Base-by-base conservation (phyloP, 148 eudicot genomes). In the Mesembryanthemum crystallinum region DNA sequence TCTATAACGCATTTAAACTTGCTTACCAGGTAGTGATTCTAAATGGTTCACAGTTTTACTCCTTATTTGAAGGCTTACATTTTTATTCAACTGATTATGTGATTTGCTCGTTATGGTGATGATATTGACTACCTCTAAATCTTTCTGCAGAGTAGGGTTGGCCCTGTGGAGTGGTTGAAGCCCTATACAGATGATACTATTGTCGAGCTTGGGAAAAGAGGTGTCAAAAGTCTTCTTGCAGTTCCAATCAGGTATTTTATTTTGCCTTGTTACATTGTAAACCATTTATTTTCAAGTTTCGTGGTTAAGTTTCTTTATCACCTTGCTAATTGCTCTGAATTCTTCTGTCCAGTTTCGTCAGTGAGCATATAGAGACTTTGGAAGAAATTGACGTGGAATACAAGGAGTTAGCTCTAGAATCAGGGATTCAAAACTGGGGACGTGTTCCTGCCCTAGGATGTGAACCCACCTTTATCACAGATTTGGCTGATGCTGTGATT, bases 111-210 rank as follows among this genome's bases (percentile, higher is more conserved):
- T 39, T 20, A 29, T 39, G 57, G 18, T 58, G 47, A 42, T 59
- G 73, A 27, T 43, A 18, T 30, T n/a, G 28, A 49, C 29, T 63
- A 47, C 62, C 69, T 80, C 21, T 74, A 49, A 58, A 77, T 79
- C 67, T 76, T 59, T 47, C 55, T 86, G 65, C 88, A 94, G 98
- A 94, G 98, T 85, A 89, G 98, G 82, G 98, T 94, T 79, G 98
- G 98, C 76, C 98, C 98, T 51, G 98, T 94, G 76, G 98, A 94
- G 76, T 94, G 98, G 98, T 82, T 94, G 85, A 94, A 92, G 83
- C 98, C 98, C 33, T 94, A 94, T 78, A 94, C 98, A 27, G 98
- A 94, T 82, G 92, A 90, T 72, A 92, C 93, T 49, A 92, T 94
- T 10, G 54, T 92, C 79, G 97, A 94, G 72, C 96, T 94, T 60